Conservation (phyloP, 1,284 basidiomycete genomes). For the Boletus smithii region DNA sequence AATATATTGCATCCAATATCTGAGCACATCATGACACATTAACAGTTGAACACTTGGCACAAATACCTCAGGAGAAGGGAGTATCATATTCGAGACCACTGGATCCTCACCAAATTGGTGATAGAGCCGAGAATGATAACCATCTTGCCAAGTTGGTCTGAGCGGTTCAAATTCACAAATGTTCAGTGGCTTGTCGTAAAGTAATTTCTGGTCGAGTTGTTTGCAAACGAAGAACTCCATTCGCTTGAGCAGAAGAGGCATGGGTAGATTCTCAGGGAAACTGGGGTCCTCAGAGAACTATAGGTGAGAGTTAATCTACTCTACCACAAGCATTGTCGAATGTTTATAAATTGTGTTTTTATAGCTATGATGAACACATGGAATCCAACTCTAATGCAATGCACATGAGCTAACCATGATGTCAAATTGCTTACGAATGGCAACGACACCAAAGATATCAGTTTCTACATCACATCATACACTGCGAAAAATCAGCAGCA, state of each 20-base stretch:
- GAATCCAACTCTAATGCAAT: neutral
- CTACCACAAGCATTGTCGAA: neutral
- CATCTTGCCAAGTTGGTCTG: neutral
- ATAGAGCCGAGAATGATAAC: neutral
- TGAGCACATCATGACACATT: neutral
- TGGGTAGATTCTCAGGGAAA: neutral
- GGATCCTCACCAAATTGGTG: too few species aligned
- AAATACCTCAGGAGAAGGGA: neutral
- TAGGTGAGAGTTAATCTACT: neutral
- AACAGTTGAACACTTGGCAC: neutral
- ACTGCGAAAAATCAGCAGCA: neutral
- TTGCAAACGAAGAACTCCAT: neutral
- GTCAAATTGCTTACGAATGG: neutral
- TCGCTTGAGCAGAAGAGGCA: neutral
- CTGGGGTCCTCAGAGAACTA: neutral
- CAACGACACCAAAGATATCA: neutral
- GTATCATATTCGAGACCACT: neutral
- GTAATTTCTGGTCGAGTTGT: neutral
- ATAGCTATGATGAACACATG: neutral
- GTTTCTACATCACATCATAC: neutral
- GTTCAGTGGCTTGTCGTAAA: neutral
- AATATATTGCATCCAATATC: neutral
- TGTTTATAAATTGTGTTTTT: neutral
- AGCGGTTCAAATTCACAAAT: neutral
- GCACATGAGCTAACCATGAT: neutral